Conservation (phyloP, 164 flowering plant genomes). For the Cinnamomum chago region DNA sequence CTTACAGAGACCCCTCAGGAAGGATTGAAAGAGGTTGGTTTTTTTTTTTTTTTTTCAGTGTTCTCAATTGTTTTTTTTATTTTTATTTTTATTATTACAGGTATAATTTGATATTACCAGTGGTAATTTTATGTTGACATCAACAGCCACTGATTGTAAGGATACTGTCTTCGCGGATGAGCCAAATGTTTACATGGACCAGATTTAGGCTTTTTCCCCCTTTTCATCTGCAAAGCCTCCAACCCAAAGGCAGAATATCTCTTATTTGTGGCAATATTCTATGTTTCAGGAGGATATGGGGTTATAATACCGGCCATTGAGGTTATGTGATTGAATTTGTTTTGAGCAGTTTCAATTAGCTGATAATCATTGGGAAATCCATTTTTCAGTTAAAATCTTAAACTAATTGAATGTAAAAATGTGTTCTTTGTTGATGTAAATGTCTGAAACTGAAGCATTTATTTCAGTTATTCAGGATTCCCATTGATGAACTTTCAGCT, state of each 20-base stretch:
- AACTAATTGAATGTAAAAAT: not conserved
- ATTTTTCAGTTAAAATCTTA: not conserved
- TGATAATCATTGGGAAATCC: not conserved
- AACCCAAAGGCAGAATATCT: not conserved
- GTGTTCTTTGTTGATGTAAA: not conserved
- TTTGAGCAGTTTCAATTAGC: not conserved
- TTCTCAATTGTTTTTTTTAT: no score
- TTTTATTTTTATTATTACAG: not conserved
- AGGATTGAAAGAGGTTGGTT: not conserved
- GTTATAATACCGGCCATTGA: not conserved
- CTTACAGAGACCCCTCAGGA: not conserved
- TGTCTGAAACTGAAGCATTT: not conserved
- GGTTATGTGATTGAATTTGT: not conserved
- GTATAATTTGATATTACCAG: not conserved
- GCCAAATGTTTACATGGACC: not conserved
- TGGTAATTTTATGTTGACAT: not conserved
- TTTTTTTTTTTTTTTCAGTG: no score
- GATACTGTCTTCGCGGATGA: not conserved
- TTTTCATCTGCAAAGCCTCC: not conserved
- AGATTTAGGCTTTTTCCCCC: not conserved
- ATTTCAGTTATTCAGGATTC: not conserved
- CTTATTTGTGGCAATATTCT: not conserved
- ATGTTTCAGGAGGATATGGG: not conserved
- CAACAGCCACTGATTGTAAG: not conserved
- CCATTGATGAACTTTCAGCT: not conserved